phyloP scores from a whole-genome alignment of 1,139 yeast species.

The Scheffersomyces illinoinensis region DNA sequence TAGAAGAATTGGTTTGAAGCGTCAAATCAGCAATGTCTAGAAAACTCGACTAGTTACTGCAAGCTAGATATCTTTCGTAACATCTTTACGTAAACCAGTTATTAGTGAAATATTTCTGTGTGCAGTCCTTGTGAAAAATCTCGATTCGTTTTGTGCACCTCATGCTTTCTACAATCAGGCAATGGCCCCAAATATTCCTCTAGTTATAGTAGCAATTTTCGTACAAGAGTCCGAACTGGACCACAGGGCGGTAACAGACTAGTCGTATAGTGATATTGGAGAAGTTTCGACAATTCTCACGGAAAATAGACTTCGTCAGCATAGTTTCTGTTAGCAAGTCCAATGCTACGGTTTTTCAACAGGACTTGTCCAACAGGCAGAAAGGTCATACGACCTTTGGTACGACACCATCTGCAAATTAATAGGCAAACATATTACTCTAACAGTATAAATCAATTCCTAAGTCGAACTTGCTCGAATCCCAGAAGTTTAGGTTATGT shows the following conservation, averaged over 20 bases:
- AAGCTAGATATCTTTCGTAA: no score
- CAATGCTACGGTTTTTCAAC: neutral
- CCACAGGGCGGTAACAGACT: neutral
- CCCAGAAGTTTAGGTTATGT: neutral
- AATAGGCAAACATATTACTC: neutral
- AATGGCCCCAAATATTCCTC: neutral
- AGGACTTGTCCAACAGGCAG: neutral
- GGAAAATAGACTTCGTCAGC: neutral
- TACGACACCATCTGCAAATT: constrained; percentile 1
- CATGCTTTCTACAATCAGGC: neutral
- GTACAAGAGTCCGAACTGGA: neutral
- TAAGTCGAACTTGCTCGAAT: neutral
- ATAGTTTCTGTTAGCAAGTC: neutral
- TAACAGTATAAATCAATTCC: neutral
- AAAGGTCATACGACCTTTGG: constrained; percentile 2
- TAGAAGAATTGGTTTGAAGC: no score
- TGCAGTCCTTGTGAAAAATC: neutral
- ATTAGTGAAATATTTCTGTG: neutral
- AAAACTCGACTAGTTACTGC: neutral
- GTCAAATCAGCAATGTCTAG: neutral
- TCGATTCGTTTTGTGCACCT: neutral
- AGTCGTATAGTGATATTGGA: neutral
- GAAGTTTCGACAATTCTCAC: neutral
- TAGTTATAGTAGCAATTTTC: neutral
- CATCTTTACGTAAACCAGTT: neutral